Base-by-base conservation (phyloP, 495 filamentous ascomycete genomes). In the Extremus antarcticus region DNA sequence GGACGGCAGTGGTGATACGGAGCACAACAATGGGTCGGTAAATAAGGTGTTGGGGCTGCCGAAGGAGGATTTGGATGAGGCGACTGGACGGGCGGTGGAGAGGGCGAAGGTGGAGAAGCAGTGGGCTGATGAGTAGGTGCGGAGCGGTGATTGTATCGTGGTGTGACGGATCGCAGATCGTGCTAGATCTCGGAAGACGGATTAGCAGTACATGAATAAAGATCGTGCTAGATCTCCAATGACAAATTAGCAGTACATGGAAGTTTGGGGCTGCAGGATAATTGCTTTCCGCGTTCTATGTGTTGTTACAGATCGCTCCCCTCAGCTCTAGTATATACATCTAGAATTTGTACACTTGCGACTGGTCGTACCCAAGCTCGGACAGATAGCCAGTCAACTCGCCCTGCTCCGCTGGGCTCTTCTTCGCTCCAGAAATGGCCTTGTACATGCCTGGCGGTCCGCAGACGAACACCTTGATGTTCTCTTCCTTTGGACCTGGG, bases 281-380 rank as follows among this genome's bases (percentile, higher is more conserved):
- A 17, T 45, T 17, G 19, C n/a, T 45, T 45, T n/a, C 19, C 4
- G n/a, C n/a, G 15, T 7, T 45, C 41, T 45, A 45, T 45, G 8
- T 45, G 17, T 7, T 45, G 19, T 45, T 45, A 45, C 41, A 45
- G 16, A 45, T 21, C 16, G 15, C 19, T 17, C 41, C 7, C 19
- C 7, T n/a, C 4, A 3, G 7, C 19, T 17, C 41, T 9, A 17
- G 7, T n/a, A 3, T 45, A 21, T 21, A 51, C 8, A 35, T 48
- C 53, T 87, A 98, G 69, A 98, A 98, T 78, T 98, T 98, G 76
- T 86, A 97, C 23, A 98, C 94, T 76, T 98, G 94, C 45, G 96
- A 92, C 73, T 87, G 76, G 53, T 64, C 77, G 74, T 96, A 98
- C 17, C 92, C 92, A 50, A 98, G 71, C 68, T 97, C 89, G 78